Conservation (phyloP, 2,329 filamentous ascomycete genomes). For the Botrytis pseudocinerea region DNA sequence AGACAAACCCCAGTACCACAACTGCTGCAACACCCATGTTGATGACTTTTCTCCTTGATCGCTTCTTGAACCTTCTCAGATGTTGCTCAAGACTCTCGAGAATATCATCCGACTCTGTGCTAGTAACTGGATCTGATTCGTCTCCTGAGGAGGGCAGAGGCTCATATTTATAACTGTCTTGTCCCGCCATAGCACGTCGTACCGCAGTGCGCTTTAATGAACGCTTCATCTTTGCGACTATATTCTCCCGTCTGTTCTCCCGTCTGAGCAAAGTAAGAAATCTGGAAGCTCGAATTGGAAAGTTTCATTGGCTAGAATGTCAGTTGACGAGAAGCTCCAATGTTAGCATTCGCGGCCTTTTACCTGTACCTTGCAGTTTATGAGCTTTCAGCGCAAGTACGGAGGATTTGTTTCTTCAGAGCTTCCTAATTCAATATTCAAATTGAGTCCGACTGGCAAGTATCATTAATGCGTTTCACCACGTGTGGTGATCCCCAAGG, state of each 20-base stretch:
- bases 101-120: slow-evolving; percentile 23
- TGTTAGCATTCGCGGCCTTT: background rate
- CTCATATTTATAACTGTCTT: slow-evolving; percentile 32
- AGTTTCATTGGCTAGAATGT: background rate
- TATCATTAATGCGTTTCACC: slow-evolving; percentile 13
- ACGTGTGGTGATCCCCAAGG: slow-evolving; percentile 13
- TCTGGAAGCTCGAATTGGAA: background rate
- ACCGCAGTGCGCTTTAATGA: slow-evolving; percentile 21
- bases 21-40: slow-evolving; percentile 28
- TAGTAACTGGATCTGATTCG: slow-evolving; percentile 19
- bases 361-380: background rate
- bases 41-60: slow-evolving; percentile 27
- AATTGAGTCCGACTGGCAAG: background rate
- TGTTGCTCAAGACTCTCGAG: slow-evolving; percentile 29
- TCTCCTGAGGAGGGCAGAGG: slow-evolving; percentile 23
- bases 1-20: slow-evolving; percentile 31
- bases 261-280: background rate
- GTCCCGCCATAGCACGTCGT: background rate
- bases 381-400: background rate
- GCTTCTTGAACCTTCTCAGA: slow-evolving; percentile 28
- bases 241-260: background rate
- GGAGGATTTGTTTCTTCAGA: background rate
- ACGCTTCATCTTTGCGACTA: slow-evolving; percentile 25
- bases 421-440: background rate
- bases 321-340: background rate